Base-by-base conservation (phyloP, 331 rosid species). In the Telfairia occidentalis region DNA sequence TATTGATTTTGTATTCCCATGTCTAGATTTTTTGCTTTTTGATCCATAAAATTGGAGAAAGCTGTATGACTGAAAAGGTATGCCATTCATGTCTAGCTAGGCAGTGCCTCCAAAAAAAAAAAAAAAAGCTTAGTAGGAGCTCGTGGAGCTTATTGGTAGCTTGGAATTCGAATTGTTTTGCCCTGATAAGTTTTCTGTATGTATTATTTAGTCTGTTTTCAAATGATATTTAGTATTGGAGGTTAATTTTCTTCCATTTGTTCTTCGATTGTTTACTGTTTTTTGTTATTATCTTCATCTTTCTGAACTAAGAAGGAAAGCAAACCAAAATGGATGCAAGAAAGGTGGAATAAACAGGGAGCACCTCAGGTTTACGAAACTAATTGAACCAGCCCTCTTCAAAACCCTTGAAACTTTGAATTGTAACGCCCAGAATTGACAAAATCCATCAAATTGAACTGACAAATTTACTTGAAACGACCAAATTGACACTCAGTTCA, bases 11-110 rank as follows among this genome's bases (percentile, higher is more conserved):
- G 73, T 84, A 78, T 71, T 70, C 75, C 75, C 82, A 40, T 78
- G 72, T 92, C 80, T 89, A 92, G 67, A 75, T 81, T 84, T 54
- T 86, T 48, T 10, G 26, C 48, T 48, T 70, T 84, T 87, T 82
- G 69, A 58, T 84, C 85, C 76, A 42, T 78, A 81, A 83, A 67
- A 79, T 79, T 48, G 76, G 83, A 66, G 76, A 81, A 76, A 80
- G 78, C 42, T 73, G 70, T 75, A 82, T 81, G 83, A 80, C 81
- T 71, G 73, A 5, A 77, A 83, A 78, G 80, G 59, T 42, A 76
- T 78, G 83, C 58, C 79, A 66, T 77, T 83, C 76, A 50, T 76
- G 86, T 86, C 81, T 73, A 46, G 77, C 74, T 83, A 86, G 83
- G 78, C 43, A 38, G 70, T 29, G n/a, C 57, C 57, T 29, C 28